Evolutionary conservation across 441 rosid species (phyloP).

Genomic region (Monsonia emarginata): DNA sequence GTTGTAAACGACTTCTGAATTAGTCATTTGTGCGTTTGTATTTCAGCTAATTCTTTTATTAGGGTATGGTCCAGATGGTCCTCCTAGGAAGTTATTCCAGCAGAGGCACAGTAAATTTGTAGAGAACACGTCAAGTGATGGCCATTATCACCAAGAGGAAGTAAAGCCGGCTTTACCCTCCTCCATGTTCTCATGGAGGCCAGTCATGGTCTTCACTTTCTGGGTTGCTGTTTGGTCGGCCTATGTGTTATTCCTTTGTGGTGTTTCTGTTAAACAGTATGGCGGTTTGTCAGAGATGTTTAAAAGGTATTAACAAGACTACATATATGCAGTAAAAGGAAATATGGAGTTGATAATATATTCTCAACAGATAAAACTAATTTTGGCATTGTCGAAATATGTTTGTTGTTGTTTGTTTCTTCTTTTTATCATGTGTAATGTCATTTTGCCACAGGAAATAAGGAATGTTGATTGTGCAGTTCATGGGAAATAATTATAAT

Average conservation of each 20-base stretch:
- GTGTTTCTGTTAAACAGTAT: constrained; percentile 48
- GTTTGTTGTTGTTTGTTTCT: too few species aligned
- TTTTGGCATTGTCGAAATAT: too few species aligned
- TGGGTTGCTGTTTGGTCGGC: constrained; percentile 64
- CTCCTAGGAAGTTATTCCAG: constrained; percentile 58
- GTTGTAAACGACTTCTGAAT: neutral
- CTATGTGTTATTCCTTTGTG: constrained; percentile 56
- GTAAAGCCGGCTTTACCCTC: constrained; percentile 15
- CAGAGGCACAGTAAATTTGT: constrained; percentile 25
- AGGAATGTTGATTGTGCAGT: too few species aligned
- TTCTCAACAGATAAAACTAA: too few species aligned
- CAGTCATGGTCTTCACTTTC: constrained; percentile 44
- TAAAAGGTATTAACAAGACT: constrained; percentile 43
- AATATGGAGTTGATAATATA: too few species aligned
- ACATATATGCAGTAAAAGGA: neutral
- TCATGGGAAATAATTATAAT: too few species aligned
- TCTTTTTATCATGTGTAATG: too few species aligned
- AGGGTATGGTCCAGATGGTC: constrained; percentile 81
- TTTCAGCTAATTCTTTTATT: constrained; percentile 55
- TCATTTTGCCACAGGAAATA: too few species aligned
- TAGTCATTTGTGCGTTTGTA: constrained; percentile 2
- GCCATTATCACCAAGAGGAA: constrained; percentile 18
- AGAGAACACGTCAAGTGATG: constrained; percentile 24
- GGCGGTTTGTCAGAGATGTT: constrained; percentile 77
- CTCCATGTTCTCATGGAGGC: constrained; percentile 46